phyloP scores from a whole-genome alignment of 2,329 filamentous ascomycete species.

The Alternaria novae-zelandiae region DNA sequence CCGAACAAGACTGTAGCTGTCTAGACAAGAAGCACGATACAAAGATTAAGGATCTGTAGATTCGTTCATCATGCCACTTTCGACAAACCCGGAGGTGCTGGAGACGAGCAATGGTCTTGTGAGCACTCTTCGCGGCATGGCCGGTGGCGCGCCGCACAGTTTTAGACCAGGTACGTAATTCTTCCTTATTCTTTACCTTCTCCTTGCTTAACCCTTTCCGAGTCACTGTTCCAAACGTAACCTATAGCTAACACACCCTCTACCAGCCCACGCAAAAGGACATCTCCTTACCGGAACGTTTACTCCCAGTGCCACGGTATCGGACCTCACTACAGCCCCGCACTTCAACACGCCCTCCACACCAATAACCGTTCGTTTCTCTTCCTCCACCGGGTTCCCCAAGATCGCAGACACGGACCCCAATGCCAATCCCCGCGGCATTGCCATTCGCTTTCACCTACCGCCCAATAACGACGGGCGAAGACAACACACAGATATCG shows the following conservation, averaged over 20 bases:
- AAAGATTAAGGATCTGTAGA: too few relatives aligned
- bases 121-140: conserved; percentile 30
- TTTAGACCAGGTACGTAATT: conserved; percentile 39
- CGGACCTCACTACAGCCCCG: conserved; percentile 54
- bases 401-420: conserved; percentile 57
- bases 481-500: conserved; percentile 62
- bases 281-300: conserved; percentile 61
- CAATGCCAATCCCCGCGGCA: conserved; percentile 56
- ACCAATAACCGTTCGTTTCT: conserved; percentile 59
- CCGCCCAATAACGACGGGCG: conserved; percentile 45
- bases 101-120: conserved; percentile 41
- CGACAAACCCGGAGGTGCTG: conserved; percentile 29
- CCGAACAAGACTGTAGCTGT: too few relatives aligned
- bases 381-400: conserved; percentile 59
- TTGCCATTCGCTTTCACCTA: conserved; percentile 59
- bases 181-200: neutral
- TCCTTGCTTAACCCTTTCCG: neutral
- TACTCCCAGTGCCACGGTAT: conserved; percentile 54
- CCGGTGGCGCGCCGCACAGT: conserved; percentile 23
- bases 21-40: too few relatives aligned
- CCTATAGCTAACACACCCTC: neutral
- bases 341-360: conserved; percentile 57
- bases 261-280: conserved; percentile 62
- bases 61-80: conserved; percentile 38
- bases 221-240: neutral